Conservation (phyloP, 2,329 filamentous ascomycete species). For the Trichoderma semiorbis region DNA sequence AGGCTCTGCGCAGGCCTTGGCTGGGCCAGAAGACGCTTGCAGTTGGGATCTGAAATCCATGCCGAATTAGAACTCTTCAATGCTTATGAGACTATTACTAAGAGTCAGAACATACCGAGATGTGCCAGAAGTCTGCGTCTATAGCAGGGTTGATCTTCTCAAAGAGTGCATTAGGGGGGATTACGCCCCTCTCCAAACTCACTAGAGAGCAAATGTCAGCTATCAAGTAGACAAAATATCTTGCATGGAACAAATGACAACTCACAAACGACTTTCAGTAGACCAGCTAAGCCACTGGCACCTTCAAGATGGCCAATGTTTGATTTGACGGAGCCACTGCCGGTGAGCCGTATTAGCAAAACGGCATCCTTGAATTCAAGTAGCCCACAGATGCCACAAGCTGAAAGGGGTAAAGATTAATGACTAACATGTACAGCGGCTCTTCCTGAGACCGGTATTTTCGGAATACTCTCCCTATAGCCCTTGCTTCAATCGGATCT, state of each 20-base stretch:
- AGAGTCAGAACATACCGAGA: neutral
- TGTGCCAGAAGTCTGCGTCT: conserved; percentile 17
- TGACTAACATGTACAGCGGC: conserved; percentile 29
- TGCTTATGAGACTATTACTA: no score
- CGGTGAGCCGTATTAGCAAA: neutral
- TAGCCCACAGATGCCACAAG: no score
- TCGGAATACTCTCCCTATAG: conserved; percentile 17
- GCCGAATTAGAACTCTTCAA: neutral
- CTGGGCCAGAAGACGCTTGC: conserved; percentile 34
- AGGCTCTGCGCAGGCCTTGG: conserved; percentile 37
- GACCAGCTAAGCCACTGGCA: conserved; percentile 19
- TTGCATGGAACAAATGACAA: no score
- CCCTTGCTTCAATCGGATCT: conserved; percentile 18
- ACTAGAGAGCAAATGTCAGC: neutral
- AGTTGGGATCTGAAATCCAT: conserved; percentile 24
- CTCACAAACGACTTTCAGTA: conserved; percentile 15
- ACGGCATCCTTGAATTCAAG: no score
- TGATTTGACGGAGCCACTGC: conserved; percentile 19
- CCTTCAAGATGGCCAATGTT: conserved; percentile 23
- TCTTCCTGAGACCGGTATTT: neutral
- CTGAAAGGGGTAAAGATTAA: no score
- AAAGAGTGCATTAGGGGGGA: neutral
- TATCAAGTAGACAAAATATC: no score
- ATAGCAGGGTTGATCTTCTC: conserved; percentile 13
- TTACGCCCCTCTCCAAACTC: conserved; percentile 7